Conservation (phyloP, 768 basidiomycete species). For the Podaxis mareebaensis region DNA sequence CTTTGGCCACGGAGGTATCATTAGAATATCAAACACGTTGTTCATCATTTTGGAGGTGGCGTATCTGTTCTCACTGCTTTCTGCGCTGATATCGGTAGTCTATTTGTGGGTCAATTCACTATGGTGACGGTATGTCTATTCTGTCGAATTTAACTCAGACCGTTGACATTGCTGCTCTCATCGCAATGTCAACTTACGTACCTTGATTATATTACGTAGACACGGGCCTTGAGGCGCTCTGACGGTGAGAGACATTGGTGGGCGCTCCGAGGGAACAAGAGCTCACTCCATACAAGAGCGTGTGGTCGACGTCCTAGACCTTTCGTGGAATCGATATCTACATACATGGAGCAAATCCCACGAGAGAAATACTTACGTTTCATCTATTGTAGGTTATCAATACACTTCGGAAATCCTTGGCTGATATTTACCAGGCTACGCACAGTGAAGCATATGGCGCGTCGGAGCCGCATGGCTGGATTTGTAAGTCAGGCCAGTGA, state of each 20-base stretch:
- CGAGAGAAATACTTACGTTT: background rate
- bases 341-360: background rate
- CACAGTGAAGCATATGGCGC: background rate
- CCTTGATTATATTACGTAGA: too few relatives aligned
- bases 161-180: background rate
- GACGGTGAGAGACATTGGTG: background rate
- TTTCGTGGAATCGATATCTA: background rate
- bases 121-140: background rate
- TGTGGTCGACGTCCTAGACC: background rate
- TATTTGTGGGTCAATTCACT: slow-evolving; percentile 3
- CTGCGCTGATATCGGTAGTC: slow-evolving; percentile 1
- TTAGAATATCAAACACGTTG: background rate
- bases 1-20: background rate
- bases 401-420: background rate
- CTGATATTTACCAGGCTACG: background rate
- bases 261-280: background rate
- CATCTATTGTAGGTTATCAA: background rate
- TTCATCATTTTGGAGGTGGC: slow-evolving; percentile 14
- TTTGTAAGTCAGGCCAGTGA: background rate
- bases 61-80: slow-evolving; percentile 6
- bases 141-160: background rate
- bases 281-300: background rate
- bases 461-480: background rate
- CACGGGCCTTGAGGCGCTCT: background rate
- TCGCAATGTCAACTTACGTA: too few relatives aligned